Percentiles rank a stretch among this genome's conserved stretches.
These are phyloP conservation scores for Magnolia kwangsiensis DNA, from an alignment of 164 flowering plant genomes.

Conservation along the genomic window DNA sequence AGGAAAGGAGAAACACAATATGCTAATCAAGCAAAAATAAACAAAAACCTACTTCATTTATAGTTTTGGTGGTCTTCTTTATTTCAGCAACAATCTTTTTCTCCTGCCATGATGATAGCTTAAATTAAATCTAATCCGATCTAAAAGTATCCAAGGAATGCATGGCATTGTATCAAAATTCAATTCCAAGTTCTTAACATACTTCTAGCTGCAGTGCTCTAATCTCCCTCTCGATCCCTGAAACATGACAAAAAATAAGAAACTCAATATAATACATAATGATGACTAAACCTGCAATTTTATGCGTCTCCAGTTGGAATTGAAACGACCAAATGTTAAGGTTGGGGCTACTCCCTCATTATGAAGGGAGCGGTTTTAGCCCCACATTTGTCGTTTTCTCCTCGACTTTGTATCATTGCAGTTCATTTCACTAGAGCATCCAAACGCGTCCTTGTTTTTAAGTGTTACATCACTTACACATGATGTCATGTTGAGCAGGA, in stretches of 20 bases:
- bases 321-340: no score
- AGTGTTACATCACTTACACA: no score
- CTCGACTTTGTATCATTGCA: no score
- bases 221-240: constrained; percentile 95
- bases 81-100: constrained; percentile 91
- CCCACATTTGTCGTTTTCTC: no score
- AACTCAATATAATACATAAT: no score
- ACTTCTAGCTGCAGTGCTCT: constrained; percentile 75
- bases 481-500: no score
- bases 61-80: constrained; percentile 89
- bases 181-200: constrained; percentile 17
- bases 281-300: no score
- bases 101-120: constrained; percentile 50
- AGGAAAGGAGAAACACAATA: neutral
- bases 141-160: constrained; percentile 4
- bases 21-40: neutral
- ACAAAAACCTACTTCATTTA: constrained; percentile 63
- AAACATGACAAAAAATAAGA: constrained; percentile 11
- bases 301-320: no score
- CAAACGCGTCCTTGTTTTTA: no score
- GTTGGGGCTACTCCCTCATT: no score
- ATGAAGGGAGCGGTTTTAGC: no score
- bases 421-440: no score
- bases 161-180: neutral
- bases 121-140: neutral